These are phyloP conservation scores for Epichloe gansuensis DNA, from an alignment of 2,329 filamentous ascomycete species.

Conservation along the genomic window DNA sequence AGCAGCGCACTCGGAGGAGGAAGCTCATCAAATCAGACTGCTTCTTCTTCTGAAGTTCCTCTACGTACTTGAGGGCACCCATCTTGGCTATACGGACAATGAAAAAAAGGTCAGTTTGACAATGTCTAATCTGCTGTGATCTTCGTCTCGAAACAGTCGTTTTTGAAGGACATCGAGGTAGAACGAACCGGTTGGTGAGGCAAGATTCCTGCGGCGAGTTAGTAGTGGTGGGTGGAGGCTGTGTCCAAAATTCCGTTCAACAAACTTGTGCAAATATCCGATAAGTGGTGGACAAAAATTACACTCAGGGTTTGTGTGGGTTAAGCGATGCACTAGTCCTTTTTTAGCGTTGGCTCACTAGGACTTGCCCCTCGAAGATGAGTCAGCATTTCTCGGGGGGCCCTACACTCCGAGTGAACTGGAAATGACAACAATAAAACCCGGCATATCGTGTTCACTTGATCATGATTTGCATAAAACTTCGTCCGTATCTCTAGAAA, in stretches of 20 bases:
- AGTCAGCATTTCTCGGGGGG: constrained; percentile 11
- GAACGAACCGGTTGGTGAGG: constrained; percentile 25
- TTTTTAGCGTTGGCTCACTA: constrained; percentile 12
- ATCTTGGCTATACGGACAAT: constrained; percentile 49
- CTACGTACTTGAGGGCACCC: constrained; percentile 99
- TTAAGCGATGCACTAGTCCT: constrained; percentile 23
- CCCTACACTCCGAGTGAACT: not conserved
- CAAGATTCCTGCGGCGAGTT: constrained; percentile 24
- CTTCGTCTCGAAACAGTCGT: not conserved
- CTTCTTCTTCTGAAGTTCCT: constrained; percentile 99
- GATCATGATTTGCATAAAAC: not conserved
- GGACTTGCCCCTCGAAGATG: constrained; percentile 20
- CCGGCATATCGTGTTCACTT: not conserved
- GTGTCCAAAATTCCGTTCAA: constrained; percentile 19
- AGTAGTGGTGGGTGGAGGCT: constrained; percentile 19
- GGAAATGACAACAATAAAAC: not conserved
- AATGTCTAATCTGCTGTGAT: not conserved
- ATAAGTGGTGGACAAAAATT: constrained; percentile 24
- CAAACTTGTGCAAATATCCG: constrained; percentile 10
- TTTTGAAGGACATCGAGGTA: not conserved
- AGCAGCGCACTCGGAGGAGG: constrained; percentile 99
- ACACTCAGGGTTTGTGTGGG: constrained; percentile 24
- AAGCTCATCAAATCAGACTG: constrained; percentile 99
- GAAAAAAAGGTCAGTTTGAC: constrained; percentile 1
- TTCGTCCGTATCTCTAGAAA: too few relatives aligned